Conservation (phyloP, 352 stramenopile species). For the Phytophthora tentaculata region DNA sequence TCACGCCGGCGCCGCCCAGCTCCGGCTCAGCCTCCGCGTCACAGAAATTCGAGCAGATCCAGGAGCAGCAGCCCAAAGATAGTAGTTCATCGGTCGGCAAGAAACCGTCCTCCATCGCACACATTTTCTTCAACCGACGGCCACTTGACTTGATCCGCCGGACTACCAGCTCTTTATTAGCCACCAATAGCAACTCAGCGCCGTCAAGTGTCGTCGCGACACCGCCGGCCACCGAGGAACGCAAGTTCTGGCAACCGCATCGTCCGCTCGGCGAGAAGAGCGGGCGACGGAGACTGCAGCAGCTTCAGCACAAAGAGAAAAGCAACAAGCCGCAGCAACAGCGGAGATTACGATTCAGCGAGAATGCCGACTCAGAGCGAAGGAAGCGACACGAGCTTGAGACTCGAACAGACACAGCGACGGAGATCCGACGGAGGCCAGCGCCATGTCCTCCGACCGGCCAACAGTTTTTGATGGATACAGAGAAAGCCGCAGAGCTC, state of each 20-base stretch:
- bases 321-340: conserved; percentile 20
- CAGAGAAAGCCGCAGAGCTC: conserved; percentile 39
- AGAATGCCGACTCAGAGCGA: conserved; percentile 15
- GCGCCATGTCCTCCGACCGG: conserved; percentile 24
- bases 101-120: conserved; percentile 39
- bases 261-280: conserved; percentile 17
- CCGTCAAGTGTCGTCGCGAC: conserved; percentile 1
- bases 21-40: conserved; percentile 12
- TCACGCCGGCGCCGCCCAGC: conserved; percentile 31
- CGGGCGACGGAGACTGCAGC: conserved; percentile 23
- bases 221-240: conserved; percentile 17
- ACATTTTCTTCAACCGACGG: conserved; percentile 59
- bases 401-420: conserved; percentile 1
- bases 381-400: conserved; percentile 26
- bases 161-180: conserved; percentile 44
- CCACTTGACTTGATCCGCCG: conserved; percentile 49
- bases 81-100: conserved; percentile 10
- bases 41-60: conserved; percentile 29
- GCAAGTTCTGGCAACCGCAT: conserved; percentile 34
- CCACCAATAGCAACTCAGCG: conserved; percentile 1
- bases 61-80: conserved; percentile 12
- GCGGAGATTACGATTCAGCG: conserved; percentile 13
- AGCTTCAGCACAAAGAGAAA: conserved; percentile 32
- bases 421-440: conserved; percentile 14
- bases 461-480: conserved; percentile 38